Percentiles rank a stretch among this genome's conserved stretches.
These are phyloP conservation scores for Neoarthrinium moseri DNA, from an alignment of 2,329 filamentous ascomycete species.

Conservation along the genomic window DNA sequence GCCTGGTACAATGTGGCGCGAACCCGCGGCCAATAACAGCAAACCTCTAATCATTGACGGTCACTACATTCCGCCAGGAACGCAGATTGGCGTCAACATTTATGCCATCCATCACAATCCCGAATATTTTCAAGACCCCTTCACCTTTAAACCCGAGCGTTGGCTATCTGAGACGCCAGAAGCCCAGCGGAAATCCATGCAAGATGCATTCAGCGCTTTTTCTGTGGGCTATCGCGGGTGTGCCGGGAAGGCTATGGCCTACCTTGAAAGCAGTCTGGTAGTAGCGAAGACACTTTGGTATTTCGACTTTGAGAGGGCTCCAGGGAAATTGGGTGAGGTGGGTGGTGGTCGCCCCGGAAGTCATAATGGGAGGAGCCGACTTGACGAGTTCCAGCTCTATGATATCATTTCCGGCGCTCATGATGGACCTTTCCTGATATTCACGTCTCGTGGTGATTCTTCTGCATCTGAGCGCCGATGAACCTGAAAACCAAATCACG, in stretches of 20 bases:
- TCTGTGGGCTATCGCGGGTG: conserved; percentile 32
- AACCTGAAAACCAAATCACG: no score
- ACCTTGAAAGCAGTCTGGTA: conserved; percentile 17
- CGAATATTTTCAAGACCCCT: conserved; percentile 23
- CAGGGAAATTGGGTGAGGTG: background rate
- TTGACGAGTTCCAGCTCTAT: background rate
- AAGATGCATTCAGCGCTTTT: conserved; percentile 27
- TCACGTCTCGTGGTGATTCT: no score
- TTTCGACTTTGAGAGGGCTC: conserved; percentile 12
- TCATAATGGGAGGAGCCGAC: background rate
- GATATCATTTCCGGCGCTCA: background rate
- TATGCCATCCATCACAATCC: conserved; percentile 35
- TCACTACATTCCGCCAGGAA: conserved; percentile 29
- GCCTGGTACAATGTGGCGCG: conserved; percentile 29
- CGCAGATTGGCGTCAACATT: conserved; percentile 29
- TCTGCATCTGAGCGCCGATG: no score
- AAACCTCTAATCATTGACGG: conserved; percentile 20
- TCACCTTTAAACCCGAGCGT: conserved; percentile 29
- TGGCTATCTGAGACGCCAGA: conserved; percentile 24
- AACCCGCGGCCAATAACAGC: conserved; percentile 16
- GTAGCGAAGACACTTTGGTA: conserved; percentile 18
- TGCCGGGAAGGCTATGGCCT: conserved; percentile 27
- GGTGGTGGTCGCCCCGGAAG: background rate
- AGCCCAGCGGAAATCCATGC: conserved; percentile 12
- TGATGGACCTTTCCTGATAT: background rate